Percentiles rank a stretch among this genome's conserved stretches.
phyloP scores from a whole-genome alignment of 2,329 filamentous ascomycete species.

The Coniochaeta sp. region DNA sequence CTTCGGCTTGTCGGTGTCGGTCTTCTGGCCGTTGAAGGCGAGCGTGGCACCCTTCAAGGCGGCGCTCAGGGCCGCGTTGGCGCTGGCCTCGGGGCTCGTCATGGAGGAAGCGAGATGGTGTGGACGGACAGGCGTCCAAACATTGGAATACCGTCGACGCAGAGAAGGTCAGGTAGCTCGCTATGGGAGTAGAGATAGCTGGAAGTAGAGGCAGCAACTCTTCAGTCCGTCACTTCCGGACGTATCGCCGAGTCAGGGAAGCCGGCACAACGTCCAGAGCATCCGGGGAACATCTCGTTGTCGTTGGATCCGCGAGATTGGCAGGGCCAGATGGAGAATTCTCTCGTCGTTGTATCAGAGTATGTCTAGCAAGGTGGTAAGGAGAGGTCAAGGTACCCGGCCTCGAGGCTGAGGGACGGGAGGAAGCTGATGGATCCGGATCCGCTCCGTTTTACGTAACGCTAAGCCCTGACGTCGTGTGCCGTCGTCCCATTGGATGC shows the following conservation, averaged over 20 bases:
- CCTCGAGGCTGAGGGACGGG: background rate
- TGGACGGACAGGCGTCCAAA: background rate
- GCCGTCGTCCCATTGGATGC: too few species aligned
- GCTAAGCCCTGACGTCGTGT: background rate
- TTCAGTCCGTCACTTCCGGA: background rate
- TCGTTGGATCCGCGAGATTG: background rate
- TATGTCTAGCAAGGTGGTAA: too few species aligned
- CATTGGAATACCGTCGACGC: background rate
- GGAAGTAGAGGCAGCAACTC: background rate
- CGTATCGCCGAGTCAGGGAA: background rate
- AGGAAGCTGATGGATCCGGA: background rate
- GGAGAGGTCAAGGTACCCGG: too few species aligned
- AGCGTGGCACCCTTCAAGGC: constrained; percentile 48
- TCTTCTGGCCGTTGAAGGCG: constrained; percentile 33
- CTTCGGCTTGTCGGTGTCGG: constrained; percentile 7
- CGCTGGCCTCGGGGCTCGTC: background rate
- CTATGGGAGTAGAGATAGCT: too few species aligned
- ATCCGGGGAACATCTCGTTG: background rate
- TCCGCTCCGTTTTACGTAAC: background rate
- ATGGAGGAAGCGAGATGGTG: constrained; percentile 10
- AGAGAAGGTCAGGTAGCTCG: too few species aligned
- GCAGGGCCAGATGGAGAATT: background rate
- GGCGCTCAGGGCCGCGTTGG: constrained; percentile 5
- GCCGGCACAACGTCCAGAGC: background rate
- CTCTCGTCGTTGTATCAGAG: background rate